Conservation (phyloP, 164 flowering plant species). For the Sedum album region DNA sequence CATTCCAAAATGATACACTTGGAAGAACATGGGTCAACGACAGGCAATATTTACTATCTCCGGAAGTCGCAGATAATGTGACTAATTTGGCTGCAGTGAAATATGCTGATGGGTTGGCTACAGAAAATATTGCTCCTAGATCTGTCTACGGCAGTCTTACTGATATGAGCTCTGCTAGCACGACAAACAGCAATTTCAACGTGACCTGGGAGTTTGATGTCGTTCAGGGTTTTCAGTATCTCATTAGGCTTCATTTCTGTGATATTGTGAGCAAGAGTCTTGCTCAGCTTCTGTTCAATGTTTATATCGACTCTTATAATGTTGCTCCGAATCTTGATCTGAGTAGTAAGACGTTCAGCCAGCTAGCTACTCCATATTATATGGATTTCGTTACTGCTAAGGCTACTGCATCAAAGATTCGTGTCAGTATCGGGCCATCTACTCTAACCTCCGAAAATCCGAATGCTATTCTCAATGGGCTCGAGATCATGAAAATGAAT, state of each 20-base stretch:
- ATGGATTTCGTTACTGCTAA: slow-evolving; percentile 35
- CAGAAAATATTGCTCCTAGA: slow-evolving; percentile 50
- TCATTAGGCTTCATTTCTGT: slow-evolving; percentile 68
- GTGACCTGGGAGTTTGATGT: slow-evolving; percentile 70
- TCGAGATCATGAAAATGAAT: slow-evolving; percentile 63
- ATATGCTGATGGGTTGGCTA: slow-evolving; percentile 31
- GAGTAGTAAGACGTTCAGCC: slow-evolving; percentile 7
- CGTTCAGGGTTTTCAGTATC: slow-evolving; percentile 50
- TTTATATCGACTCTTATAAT: slow-evolving; percentile 31
- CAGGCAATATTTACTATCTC: slow-evolving; percentile 22
- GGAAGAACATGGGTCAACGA: slow-evolving; percentile 76
- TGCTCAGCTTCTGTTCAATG: slow-evolving; percentile 44
- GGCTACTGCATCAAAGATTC: slow-evolving; percentile 17
- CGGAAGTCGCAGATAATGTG: slow-evolving; percentile 24
- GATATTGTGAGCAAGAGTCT: slow-evolving; percentile 48
- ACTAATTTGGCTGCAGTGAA: slow-evolving; percentile 36
- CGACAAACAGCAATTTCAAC: slow-evolving; percentile 46
- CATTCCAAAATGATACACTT: slow-evolving; percentile 53
- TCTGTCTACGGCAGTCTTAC: slow-evolving; percentile 55
- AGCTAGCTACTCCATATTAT: slow-evolving; percentile 44
- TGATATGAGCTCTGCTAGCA: slow-evolving; percentile 31
- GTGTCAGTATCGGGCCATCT: slow-evolving; percentile 48
- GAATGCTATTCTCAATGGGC: slow-evolving; percentile 52
- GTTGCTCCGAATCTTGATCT: slow-evolving; percentile 38
- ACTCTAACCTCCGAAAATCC: slow-evolving; percentile 17